Percentiles rank a stretch among this genome's conserved stretches.
Evolutionary conservation across 2,329 filamentous ascomycete species (phyloP).

Genomic region (Cryphonectria radicalis): DNA sequence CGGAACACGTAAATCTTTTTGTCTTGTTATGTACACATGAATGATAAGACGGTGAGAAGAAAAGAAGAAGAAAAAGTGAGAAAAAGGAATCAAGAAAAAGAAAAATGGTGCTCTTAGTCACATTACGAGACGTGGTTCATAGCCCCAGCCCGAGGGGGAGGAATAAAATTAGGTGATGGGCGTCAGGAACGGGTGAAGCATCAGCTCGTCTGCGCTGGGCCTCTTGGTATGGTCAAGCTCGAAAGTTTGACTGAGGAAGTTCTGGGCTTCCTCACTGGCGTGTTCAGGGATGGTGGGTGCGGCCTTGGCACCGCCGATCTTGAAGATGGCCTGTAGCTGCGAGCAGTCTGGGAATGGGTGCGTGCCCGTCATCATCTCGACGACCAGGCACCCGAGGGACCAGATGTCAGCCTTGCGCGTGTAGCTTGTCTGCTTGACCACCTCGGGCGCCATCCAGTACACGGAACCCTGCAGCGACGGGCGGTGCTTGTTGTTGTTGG

Average conservation of each 20-base stretch:
- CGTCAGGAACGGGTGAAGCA: constrained; percentile 80
- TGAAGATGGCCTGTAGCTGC: constrained; percentile 97
- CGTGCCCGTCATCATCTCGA: constrained; percentile 98
- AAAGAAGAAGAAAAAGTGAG: background rate
- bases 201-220: constrained; percentile 88
- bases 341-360: constrained; percentile 98
- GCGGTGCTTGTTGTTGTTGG: constrained; percentile 68
- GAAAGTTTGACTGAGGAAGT: constrained; percentile 87
- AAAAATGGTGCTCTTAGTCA: background rate
- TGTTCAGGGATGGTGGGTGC: constrained; percentile 86
- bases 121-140: background rate
- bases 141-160: background rate
- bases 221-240: constrained; percentile 93
- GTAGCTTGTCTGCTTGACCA: constrained; percentile 96
- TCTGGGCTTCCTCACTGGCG: constrained; percentile 80
- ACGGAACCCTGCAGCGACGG: constrained; percentile 93
- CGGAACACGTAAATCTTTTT: constrained; percentile 3
- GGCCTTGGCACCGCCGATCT: constrained; percentile 88
- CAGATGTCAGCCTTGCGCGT: constrained; percentile 99
- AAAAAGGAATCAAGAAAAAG: background rate
- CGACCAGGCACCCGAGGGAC: constrained; percentile 94
- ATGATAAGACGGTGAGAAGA: background rate
- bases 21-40: constrained; percentile 23
- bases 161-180: constrained; percentile 61
- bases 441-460: constrained; percentile 99